These are phyloP conservation scores for Epithemia pelagica DNA, from an alignment of 108 stramenopile genomes.

Conservation along the genomic window DNA sequence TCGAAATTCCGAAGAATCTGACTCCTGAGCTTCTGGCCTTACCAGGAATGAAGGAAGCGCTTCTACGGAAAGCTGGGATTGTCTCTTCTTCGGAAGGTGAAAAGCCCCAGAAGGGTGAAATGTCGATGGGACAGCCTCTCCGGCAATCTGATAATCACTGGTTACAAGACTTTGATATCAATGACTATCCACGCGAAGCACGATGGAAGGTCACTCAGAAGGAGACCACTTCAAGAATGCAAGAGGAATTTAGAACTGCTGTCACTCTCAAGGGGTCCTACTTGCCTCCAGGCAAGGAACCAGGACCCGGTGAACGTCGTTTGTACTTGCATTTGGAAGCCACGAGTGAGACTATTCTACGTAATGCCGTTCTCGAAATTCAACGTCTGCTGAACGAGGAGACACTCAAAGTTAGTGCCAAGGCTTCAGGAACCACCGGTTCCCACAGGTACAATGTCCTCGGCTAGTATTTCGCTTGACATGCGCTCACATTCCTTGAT, in stretches of 20 bases:
- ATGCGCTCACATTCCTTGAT: no score
- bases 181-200: slow-evolving; percentile 88
- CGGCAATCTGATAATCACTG: slow-evolving; percentile 65
- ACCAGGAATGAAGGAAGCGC: slow-evolving; percentile 83
- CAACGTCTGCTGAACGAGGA: slow-evolving; percentile 89
- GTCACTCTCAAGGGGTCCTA: slow-evolving; percentile 86
- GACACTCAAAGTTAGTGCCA: slow-evolving; percentile 73
- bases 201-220: slow-evolving; percentile 86
- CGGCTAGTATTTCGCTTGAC: no score
- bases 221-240: slow-evolving; percentile 78
- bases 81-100: slow-evolving; percentile 22
- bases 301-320: slow-evolving; percentile 58
- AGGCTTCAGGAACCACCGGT: slow-evolving; percentile 25
- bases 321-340: slow-evolving; percentile 87
- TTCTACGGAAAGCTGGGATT: slow-evolving; percentile 70
- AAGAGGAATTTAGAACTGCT: slow-evolving; percentile 87
- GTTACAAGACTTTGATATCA: slow-evolving; percentile 86
- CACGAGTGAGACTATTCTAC: slow-evolving; percentile 58
- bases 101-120: slow-evolving; percentile 8
- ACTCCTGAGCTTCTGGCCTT: slow-evolving; percentile 72
- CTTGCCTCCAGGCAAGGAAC: slow-evolving; percentile 53
- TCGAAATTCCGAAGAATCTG: slow-evolving; percentile 58
- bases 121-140: slow-evolving; percentile 24
- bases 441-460: slow-evolving; percentile 64
- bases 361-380: slow-evolving; percentile 77